Percentiles rank a stretch among this genome's conserved stretches.
Conservation (phyloP, 2,329 filamentous ascomycete species). For the Aspergillus nomiae region DNA sequence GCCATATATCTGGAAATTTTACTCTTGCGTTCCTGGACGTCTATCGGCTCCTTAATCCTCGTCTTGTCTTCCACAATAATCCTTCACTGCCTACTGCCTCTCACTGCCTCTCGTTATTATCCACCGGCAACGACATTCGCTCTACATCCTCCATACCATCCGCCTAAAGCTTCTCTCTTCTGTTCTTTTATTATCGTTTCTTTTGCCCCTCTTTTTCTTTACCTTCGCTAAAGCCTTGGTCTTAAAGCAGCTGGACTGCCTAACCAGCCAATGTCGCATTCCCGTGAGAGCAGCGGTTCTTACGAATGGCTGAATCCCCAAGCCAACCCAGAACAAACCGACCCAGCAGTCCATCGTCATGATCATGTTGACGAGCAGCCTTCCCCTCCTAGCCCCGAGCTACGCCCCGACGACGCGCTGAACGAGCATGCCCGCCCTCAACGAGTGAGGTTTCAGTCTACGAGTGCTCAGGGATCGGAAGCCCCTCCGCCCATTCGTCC, state of each 20-base stretch:
- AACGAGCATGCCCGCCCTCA: constrained; percentile 8
- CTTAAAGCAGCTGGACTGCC: constrained; percentile 5
- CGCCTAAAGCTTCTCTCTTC: not conserved
- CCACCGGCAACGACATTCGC: not conserved
- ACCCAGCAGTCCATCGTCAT: not conserved
- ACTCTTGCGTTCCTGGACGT: constrained; percentile 3
- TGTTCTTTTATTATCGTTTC: not conserved
- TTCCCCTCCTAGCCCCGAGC: not conserved
- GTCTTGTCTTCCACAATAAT: not conserved
- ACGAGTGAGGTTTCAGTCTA: constrained; percentile 25
- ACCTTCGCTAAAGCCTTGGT: not conserved
- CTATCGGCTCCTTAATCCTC: not conserved
- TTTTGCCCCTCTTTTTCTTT: not conserved
- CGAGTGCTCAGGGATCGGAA: constrained; percentile 15
- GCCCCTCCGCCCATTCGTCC: constrained; percentile 8
- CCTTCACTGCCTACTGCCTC: not conserved
- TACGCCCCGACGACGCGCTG: not conserved
- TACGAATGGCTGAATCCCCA: constrained; percentile 1
- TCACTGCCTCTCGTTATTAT: not conserved
- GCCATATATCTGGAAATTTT: constrained; percentile 2
- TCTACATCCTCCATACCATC: not conserved
- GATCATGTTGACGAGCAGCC: constrained; percentile 7
- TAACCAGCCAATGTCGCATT: not conserved
- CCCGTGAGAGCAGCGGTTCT: constrained; percentile 2
- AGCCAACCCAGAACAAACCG: not conserved